phyloP scores from a whole-genome alignment of 2,329 filamentous ascomycete genomes.

The Blastomyces percursus region DNA sequence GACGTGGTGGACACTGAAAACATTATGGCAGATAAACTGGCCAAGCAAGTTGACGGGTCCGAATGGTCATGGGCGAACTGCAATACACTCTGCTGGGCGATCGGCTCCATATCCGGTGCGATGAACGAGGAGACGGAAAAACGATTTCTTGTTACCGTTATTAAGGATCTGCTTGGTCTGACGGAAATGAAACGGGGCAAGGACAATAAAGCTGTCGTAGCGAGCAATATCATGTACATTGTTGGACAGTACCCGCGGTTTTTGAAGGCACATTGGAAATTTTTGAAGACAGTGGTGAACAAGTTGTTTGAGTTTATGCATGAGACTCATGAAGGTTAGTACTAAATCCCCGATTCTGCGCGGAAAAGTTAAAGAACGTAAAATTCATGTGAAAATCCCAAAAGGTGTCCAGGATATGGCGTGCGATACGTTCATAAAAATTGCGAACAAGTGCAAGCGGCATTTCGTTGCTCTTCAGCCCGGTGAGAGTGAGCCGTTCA shows the following conservation, averaged over 20 bases:
- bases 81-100: conserved; percentile 99
- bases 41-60: conserved; percentile 82
- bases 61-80: conserved; percentile 99
- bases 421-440: conserved; percentile 99
- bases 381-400: conserved; percentile 21
- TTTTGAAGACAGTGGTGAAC: conserved; percentile 98
- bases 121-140: conserved; percentile 99
- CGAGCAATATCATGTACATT: conserved; percentile 99
- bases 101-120: conserved; percentile 93
- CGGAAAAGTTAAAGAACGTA: neutral
- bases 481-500: conserved; percentile 89
- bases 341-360: neutral
- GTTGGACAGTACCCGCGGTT: conserved; percentile 97
- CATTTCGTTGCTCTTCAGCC: conserved; percentile 96
- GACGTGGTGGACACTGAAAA: conserved; percentile 95
- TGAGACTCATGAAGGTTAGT: conserved; percentile 82
- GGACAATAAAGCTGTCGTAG: conserved; percentile 98
- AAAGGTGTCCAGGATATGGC: conserved; percentile 97
- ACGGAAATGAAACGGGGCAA: conserved; percentile 99
- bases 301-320: conserved; percentile 99
- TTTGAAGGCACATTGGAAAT: conserved; percentile 99
- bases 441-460: conserved; percentile 92
- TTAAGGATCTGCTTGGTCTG: conserved; percentile 90
- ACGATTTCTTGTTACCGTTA: conserved; percentile 94
- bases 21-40: conserved; percentile 98